phyloP scores from a whole-genome alignment of 805 yeast genomes.

The Kregervanrija delftensis region DNA sequence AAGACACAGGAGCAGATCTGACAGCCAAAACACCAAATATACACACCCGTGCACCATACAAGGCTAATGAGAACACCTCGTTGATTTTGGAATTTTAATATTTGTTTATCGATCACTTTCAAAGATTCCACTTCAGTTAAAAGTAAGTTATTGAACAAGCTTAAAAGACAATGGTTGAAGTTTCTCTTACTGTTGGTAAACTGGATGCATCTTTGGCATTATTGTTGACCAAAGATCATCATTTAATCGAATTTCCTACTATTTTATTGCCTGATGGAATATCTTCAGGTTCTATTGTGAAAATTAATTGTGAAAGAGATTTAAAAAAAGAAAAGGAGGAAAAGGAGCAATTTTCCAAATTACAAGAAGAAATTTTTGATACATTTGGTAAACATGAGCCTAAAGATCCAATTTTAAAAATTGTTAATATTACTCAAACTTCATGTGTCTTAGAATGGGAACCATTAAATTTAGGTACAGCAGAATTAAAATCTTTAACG shows the following conservation, averaged over 20 bases:
- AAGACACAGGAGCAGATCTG: too few species aligned
- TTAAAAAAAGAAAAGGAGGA: slow-evolving; percentile 57
- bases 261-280: slow-evolving; percentile 85
- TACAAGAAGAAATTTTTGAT: slow-evolving; percentile 68
- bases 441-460: slow-evolving; percentile 96
- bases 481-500: slow-evolving; percentile 67
- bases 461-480: slow-evolving; percentile 72
- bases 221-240: slow-evolving; percentile 81
- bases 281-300: slow-evolving; percentile 85
- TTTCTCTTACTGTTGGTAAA: slow-evolving; percentile 90
- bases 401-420: slow-evolving; percentile 55
- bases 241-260: slow-evolving; percentile 94
- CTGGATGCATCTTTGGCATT: slow-evolving; percentile 92
- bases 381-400: slow-evolving; percentile 74
- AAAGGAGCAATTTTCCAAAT: slow-evolving; percentile 44
- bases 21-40: too few species aligned
- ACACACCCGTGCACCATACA: too few species aligned
- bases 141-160: too few species aligned
- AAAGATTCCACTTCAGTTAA: too few species aligned
- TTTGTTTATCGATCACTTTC: too few species aligned
- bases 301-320: slow-evolving; percentile 78
- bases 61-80: too few species aligned
- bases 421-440: slow-evolving; percentile 84
- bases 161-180: slow-evolving; percentile 60
- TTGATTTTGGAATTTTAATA: too few species aligned